Evolutionary conservation across 768 basidiomycete species (phyloP), one percentile per base, ranked within the genome.

Genomic region (Naganishia onofrii): DNA sequence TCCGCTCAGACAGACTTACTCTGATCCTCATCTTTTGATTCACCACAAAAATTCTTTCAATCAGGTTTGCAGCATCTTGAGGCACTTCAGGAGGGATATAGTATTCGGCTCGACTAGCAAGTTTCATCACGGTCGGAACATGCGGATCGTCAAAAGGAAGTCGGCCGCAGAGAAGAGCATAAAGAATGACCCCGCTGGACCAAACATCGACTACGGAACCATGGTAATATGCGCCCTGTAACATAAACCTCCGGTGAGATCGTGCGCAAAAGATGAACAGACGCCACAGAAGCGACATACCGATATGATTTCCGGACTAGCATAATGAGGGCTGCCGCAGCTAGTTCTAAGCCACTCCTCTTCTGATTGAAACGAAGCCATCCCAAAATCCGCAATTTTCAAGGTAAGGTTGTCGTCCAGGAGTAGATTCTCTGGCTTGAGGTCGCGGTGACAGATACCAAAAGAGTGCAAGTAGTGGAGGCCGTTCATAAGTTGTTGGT

Each of bases 341-440:
- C 90, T 92, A 0, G 95, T 97, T 82, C 95, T 92, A 31, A 96
- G 86, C 73, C 93, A 86, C 52, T 89, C 85, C 48, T 88, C 86
- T 46, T 90, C 90, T 48, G 42, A 29, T 32, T 68, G 56, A 77
- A 96, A 91, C 12, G 94, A 91, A 29, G 95, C 94, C 95, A 97
- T 96, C 26, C 95, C 95, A 88, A 95, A 97, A 82, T 97, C 95
- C 28, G 93, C 94, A 52, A 98, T 90, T 84, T 97, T 98, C 84
- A 98, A 86, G 76, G 92, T 84, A 74, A 80, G 80, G 54, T 82
- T 71, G 28, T 68, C 71, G 73, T 93, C 90, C 66, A 98, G 90
- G 46, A 99, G 84, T 64, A 98, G 90, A 77, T 97, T 97, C 84
- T 98, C 95, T 2, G 95, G 95, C 81, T 98, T 98, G 75, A 99